Conservation (phyloP, 1,284 basidiomycete species). For the Calocybe gambosa region DNA sequence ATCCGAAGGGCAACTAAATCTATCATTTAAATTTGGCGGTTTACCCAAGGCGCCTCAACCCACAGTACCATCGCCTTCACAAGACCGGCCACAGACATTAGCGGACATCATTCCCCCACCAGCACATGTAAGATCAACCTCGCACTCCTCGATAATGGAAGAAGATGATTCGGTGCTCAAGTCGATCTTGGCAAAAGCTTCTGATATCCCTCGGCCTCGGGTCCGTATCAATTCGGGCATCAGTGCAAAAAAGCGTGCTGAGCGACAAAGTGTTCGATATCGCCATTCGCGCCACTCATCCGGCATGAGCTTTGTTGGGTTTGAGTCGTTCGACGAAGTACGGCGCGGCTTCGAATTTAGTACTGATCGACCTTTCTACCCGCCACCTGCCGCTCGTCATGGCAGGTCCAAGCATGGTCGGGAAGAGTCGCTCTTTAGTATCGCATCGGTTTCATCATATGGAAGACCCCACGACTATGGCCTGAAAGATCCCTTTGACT, state of each 20-base stretch:
- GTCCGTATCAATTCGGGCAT: constrained; percentile 39
- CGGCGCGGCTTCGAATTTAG: constrained; percentile 68
- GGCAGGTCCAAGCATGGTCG: constrained; percentile 32
- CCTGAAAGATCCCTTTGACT: constrained; percentile 70
- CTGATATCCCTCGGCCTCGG: constrained; percentile 29
- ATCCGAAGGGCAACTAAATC: constrained; percentile 61
- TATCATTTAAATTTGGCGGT: constrained; percentile 69
- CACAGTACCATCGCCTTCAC: constrained; percentile 11
- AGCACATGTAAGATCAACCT: constrained; percentile 43
- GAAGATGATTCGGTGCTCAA: constrained; percentile 54
- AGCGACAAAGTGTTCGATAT: constrained; percentile 20
- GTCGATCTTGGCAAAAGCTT: constrained; percentile 51
- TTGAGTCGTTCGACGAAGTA: constrained; percentile 70
- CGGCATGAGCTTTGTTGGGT: constrained; percentile 57
- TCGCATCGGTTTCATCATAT: constrained; percentile 78
- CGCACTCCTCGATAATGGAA: constrained; percentile 34
- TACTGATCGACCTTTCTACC: constrained; percentile 58
- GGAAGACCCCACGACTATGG: constrained; percentile 64
- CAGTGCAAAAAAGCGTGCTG: constrained; percentile 30
- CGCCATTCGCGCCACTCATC: constrained; percentile 46
- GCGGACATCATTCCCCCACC: constrained; percentile 70
- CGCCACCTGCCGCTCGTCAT: constrained; percentile 33
- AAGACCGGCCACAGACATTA: constrained; percentile 43
- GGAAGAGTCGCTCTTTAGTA: constrained; percentile 65
- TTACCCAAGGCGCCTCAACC: constrained; percentile 27